phyloP scores from a whole-genome alignment of 495 filamentous ascomycete genomes.

The Annulohypoxylon maeteangense region DNA sequence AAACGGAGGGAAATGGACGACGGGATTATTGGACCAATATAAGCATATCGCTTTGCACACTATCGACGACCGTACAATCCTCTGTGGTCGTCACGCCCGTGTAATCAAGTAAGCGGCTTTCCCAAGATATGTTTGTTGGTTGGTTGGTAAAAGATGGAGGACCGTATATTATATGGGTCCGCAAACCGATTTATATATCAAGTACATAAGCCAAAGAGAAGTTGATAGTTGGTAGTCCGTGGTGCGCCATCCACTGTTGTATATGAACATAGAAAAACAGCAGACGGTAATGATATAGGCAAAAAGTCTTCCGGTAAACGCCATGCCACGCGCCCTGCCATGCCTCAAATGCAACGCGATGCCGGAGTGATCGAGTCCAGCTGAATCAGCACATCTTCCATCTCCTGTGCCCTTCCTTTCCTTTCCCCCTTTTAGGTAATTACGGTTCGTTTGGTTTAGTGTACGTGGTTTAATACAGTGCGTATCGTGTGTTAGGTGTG shows the following conservation, averaged over 20 bases:
- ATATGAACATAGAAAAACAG: conserved; percentile 27
- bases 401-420: not conserved
- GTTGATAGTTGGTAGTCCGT: conserved; percentile 3
- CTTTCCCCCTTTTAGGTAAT: not conserved
- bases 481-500: not conserved
- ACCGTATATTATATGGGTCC: conserved; percentile 10
- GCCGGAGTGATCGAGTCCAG: conserved; percentile 25
- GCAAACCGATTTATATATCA: conserved; percentile 20
- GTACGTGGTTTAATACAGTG: not conserved
- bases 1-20: conserved; percentile 6
- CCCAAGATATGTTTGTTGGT: no score
- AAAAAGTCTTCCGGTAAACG: conserved; percentile 34
- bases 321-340: conserved; percentile 40
- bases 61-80: not conserved
- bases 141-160: conserved; percentile 10
- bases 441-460: conserved; percentile 4
- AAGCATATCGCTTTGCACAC: not conserved
- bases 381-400: conserved; percentile 7
- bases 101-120: not conserved
- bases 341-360: conserved; percentile 44
- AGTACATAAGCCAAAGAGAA: conserved; percentile 31
- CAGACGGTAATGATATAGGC: not conserved
- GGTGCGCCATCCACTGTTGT: conserved; percentile 25
- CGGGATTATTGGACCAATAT: not conserved
- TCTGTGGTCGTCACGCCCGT: not conserved